phyloP scores from a whole-genome alignment of 2,329 filamentous ascomycete genomes.

The Tolypocladium endophyticum region DNA sequence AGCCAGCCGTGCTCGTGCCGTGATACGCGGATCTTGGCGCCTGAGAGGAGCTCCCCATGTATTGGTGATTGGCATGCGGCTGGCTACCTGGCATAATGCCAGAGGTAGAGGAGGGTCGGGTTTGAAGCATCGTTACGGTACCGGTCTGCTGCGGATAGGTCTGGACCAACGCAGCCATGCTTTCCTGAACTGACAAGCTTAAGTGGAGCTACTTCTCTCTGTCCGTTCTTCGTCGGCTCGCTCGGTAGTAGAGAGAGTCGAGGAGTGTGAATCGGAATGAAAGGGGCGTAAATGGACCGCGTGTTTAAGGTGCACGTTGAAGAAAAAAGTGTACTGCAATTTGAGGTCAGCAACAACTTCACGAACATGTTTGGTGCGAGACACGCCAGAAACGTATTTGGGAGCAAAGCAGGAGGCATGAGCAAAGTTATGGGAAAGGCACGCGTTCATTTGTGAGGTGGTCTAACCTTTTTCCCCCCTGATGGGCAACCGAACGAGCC shows the following conservation, averaged over 20 bases:
- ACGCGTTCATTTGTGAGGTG: background rate
- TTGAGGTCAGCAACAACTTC: background rate
- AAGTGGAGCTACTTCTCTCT: background rate
- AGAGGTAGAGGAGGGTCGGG: slow-evolving; percentile 49
- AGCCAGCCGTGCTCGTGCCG: slow-evolving; percentile 29
- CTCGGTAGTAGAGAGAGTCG: background rate
- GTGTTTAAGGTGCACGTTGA: background rate
- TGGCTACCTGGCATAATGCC: slow-evolving; percentile 39
- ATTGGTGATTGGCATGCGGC: slow-evolving; percentile 39
- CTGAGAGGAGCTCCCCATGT: slow-evolving; percentile 26
- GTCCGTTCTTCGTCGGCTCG: background rate
- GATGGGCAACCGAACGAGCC: background rate
- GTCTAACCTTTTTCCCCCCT: slow-evolving; percentile 1
- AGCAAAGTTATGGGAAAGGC: background rate
- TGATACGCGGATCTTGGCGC: slow-evolving; percentile 18
- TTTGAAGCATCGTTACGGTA: slow-evolving; percentile 66
- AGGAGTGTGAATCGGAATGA: background rate
- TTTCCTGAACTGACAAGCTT: slow-evolving; percentile 19
- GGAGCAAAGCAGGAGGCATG: background rate
- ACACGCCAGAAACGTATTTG: background rate
- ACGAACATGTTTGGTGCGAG: background rate
- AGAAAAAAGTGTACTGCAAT: background rate
- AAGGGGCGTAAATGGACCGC: background rate
- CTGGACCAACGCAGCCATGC: slow-evolving; percentile 79
- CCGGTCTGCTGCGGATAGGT: slow-evolving; percentile 66